Conservation (phyloP, 2,329 filamentous ascomycete species). For the Eutypa lata region DNA sequence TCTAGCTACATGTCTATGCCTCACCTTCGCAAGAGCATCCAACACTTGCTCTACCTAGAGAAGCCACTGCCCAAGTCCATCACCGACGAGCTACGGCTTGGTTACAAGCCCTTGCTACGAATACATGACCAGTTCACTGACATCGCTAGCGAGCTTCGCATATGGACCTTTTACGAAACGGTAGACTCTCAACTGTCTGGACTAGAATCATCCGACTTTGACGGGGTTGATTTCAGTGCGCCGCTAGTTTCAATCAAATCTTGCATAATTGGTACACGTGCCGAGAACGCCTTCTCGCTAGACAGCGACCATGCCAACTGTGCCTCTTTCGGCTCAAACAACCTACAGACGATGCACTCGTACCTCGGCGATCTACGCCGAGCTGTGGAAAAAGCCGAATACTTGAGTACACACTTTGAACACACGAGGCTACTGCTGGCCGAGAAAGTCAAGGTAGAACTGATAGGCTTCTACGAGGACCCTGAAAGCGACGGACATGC, state of each 20-base stretch:
- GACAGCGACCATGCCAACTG: slow-evolving; percentile 55
- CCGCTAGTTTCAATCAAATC: slow-evolving; percentile 58
- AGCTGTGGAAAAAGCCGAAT: slow-evolving; percentile 35
- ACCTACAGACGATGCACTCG: slow-evolving; percentile 43
- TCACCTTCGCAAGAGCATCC: slow-evolving; percentile 53
- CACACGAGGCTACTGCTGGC: slow-evolving; percentile 49
- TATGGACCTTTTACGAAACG: slow-evolving; percentile 64
- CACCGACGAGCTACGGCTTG: slow-evolving; percentile 47
- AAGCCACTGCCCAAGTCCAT: slow-evolving; percentile 48
- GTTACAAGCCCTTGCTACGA: slow-evolving; percentile 44
- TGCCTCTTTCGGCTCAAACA: slow-evolving; percentile 50
- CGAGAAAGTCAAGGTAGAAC: slow-evolving; percentile 53
- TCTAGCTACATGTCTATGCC: slow-evolving; percentile 61
- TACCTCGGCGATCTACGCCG: slow-evolving; percentile 34
- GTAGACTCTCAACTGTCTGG: slow-evolving; percentile 56
- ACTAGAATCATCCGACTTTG: slow-evolving; percentile 29
- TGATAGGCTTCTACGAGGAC: slow-evolving; percentile 61
- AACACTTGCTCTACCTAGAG: slow-evolving; percentile 48
- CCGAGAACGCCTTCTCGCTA: slow-evolving; percentile 50
- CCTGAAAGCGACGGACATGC: slow-evolving; percentile 32
- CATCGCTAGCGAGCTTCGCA: slow-evolving; percentile 53
- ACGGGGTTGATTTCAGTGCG: slow-evolving; percentile 55
- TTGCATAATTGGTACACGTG: slow-evolving; percentile 46
- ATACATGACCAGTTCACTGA: slow-evolving; percentile 55
- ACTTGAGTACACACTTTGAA: slow-evolving; percentile 28